phyloP scores from a whole-genome alignment of 257 asterid genomes.

The Solanum medicagineum region DNA sequence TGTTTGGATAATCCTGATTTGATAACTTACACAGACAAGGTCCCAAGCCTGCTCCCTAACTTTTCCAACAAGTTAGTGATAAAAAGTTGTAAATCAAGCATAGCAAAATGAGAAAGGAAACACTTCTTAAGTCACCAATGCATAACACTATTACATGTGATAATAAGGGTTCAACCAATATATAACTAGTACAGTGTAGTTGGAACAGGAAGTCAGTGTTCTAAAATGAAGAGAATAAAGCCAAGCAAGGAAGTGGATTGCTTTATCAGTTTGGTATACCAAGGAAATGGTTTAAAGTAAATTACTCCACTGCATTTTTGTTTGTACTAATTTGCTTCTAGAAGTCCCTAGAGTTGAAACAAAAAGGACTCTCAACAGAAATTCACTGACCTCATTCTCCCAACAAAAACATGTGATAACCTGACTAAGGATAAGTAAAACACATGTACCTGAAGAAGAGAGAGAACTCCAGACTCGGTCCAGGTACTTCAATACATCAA shows the following conservation, averaged over 20 bases:
- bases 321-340: background rate
- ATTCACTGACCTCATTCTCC: background rate
- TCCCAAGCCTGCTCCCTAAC: background rate
- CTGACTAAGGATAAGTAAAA: background rate
- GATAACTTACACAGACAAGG: background rate
- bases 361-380: background rate
- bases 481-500: conserved; percentile 66
- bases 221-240: background rate
- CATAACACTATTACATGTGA: background rate
- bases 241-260: background rate
- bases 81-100: background rate
- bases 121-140: background rate
- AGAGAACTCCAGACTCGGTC: conserved; percentile 64
- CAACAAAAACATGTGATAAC: background rate
- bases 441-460: conserved; percentile 56
- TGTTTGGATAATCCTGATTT: background rate
- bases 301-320: background rate
- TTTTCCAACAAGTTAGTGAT: background rate
- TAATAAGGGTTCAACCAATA: background rate
- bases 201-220: background rate
- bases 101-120: background rate
- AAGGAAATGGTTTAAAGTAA: background rate
- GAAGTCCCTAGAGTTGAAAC: background rate
- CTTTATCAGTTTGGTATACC: background rate
- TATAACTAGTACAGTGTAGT: background rate